phyloP scores from a whole-genome alignment of 768 basidiomycete genomes.

The Chlorophyllum brunneum region DNA sequence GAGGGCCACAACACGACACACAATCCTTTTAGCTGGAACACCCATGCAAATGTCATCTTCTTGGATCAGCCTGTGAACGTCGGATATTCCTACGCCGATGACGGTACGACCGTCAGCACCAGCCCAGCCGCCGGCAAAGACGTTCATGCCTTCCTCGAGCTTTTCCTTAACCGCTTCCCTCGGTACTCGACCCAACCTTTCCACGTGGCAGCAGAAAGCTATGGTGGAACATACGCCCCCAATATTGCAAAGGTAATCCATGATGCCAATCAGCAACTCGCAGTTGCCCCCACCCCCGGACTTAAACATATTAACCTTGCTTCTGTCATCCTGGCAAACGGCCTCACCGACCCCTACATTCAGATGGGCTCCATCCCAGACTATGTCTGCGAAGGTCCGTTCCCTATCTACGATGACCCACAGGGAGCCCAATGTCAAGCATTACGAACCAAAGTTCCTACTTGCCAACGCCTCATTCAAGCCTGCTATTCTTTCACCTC shows the following conservation, averaged over 20 bases:
- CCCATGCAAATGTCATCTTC: conserved; percentile 72
- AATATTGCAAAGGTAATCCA: conserved; percentile 83
- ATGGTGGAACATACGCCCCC: conserved; percentile 77
- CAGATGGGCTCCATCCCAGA: conserved; percentile 84
- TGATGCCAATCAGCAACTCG: conserved; percentile 65
- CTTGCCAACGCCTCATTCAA: conserved; percentile 71
- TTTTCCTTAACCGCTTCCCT: conserved; percentile 76
- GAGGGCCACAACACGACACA: conserved; percentile 63
- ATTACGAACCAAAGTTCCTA: conserved; percentile 60
- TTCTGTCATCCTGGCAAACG: conserved; percentile 85
- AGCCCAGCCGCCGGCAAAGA: conserved; percentile 88
- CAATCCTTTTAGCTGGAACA: conserved; percentile 88
- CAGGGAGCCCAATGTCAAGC: conserved; percentile 62
- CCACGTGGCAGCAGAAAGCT: conserved; percentile 81
- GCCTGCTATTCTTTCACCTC: conserved; percentile 63
- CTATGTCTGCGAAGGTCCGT: conserved; percentile 78
- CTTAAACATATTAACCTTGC: conserved; percentile 75
- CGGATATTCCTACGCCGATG: conserved; percentile 83
- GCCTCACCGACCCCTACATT: conserved; percentile 75
- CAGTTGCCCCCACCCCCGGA: conserved; percentile 37
- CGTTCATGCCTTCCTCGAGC: conserved; percentile 79
- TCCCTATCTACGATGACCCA: conserved; percentile 72
- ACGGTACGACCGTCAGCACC: conserved; percentile 69
- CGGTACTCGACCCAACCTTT: conserved; percentile 68
- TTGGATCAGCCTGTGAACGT: conserved; percentile 84